Conservation (phyloP, 768 basidiomycete species). For the Pholiota conissans region DNA sequence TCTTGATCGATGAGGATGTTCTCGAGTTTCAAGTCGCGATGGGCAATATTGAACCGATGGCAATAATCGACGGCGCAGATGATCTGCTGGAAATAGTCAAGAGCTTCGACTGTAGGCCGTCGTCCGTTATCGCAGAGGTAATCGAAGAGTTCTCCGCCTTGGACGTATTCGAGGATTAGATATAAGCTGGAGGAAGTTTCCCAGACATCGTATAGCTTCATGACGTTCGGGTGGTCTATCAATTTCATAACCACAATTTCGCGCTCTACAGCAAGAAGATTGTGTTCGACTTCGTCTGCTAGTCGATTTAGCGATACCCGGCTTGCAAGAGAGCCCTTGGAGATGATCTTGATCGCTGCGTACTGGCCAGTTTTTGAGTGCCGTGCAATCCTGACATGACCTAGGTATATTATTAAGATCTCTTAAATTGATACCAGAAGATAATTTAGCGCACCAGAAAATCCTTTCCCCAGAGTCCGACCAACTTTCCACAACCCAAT, state of each 20-base stretch:
- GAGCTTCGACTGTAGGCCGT: slow-evolving; percentile 68
- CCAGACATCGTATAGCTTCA: slow-evolving; percentile 96
- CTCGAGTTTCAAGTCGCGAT: slow-evolving; percentile 93
- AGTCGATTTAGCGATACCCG: slow-evolving; percentile 67
- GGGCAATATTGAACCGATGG: slow-evolving; percentile 91
- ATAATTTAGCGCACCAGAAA: slow-evolving; percentile 56
- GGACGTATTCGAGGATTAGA: slow-evolving; percentile 92
- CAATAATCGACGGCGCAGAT: slow-evolving; percentile 91
- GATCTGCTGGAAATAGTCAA: slow-evolving; percentile 91
- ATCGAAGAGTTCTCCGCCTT: slow-evolving; percentile 94
- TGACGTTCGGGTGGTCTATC: slow-evolving; percentile 91
- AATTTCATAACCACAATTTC: slow-evolving; percentile 99
- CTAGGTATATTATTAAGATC: slow-evolving; percentile 35
- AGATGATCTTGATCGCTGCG: slow-evolving; percentile 94
- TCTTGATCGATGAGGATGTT: slow-evolving; percentile 85
- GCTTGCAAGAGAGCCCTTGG: slow-evolving; percentile 70
- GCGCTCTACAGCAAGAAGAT: slow-evolving; percentile 79
- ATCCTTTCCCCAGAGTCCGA: slow-evolving; percentile 79
- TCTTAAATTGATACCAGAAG: neutral
- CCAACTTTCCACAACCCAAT: slow-evolving; percentile 86
- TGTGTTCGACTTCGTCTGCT: slow-evolving; percentile 74
- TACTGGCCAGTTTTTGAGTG: slow-evolving; percentile 87
- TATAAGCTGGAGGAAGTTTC: slow-evolving; percentile 88
- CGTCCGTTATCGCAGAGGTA: slow-evolving; percentile 81
- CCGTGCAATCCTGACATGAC: slow-evolving; percentile 87